Evolutionary conservation across 2,329 filamentous ascomycete species (phyloP).

Genomic region (Amauroascus verrucosus): DNA sequence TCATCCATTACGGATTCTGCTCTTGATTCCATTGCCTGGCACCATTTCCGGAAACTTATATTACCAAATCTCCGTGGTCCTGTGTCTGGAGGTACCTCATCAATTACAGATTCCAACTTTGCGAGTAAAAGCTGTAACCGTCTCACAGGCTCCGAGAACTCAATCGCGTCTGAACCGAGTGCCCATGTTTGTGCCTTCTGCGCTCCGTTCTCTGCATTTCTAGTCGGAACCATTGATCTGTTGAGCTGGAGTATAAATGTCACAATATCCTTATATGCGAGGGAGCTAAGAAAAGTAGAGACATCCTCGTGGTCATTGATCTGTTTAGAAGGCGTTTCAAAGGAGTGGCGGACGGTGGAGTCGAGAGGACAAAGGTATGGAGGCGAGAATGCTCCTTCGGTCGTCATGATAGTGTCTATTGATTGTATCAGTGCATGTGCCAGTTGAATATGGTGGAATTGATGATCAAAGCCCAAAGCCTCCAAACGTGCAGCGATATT

Average conservation of each 20-base stretch:
- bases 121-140: slow-evolving; percentile 57
- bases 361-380: slow-evolving; percentile 41
- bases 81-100: slow-evolving; percentile 70
- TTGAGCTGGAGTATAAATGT: slow-evolving; percentile 85
- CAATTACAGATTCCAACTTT: slow-evolving; percentile 56
- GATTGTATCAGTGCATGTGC: neutral
- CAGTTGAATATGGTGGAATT: neutral
- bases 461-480: neutral
- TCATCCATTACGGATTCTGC: slow-evolving; percentile 48
- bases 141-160: slow-evolving; percentile 49
- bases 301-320: slow-evolving; percentile 84
- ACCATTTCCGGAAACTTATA: slow-evolving; percentile 78
- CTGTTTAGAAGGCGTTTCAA: slow-evolving; percentile 60
- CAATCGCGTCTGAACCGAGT: slow-evolving; percentile 32
- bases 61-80: slow-evolving; percentile 90
- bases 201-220: slow-evolving; percentile 28
- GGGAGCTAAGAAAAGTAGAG: slow-evolving; percentile 63
- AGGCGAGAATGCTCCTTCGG: neutral
- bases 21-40: slow-evolving; percentile 54
- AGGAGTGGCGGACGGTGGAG: slow-evolving; percentile 43
- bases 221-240: slow-evolving; percentile 67
- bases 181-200: slow-evolving; percentile 42
- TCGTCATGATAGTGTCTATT: neutral
- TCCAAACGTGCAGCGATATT: neutral
- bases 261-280: slow-evolving; percentile 78